Percentiles rank a stretch among this genome's conserved stretches.
Evolutionary conservation across 1,139 yeast species (phyloP).

Genomic region (Debaryomyces psychrophilus): DNA sequence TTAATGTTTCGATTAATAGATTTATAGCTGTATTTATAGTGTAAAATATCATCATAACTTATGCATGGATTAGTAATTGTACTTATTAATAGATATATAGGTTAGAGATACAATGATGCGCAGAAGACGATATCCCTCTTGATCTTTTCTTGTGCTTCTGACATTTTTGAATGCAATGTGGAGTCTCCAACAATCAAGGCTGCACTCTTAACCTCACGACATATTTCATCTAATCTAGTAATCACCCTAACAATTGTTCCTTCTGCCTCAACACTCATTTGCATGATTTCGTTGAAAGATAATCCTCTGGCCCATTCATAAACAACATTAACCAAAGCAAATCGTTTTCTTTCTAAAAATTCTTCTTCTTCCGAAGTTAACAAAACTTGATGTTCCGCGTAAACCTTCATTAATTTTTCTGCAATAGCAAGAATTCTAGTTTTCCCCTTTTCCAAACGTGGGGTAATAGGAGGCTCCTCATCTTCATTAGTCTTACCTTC

Average conservation of each 20-base stretch:
- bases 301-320: constrained; percentile 98
- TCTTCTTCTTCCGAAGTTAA: constrained; percentile 85
- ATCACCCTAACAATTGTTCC: constrained; percentile 98
- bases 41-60: not conserved
- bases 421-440: constrained; percentile 71
- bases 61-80: too few species aligned
- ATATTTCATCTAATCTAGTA: constrained; percentile 89
- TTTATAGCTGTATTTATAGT: constrained; percentile 5
- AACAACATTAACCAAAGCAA: constrained; percentile 89
- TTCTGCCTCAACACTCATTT: constrained; percentile 85
- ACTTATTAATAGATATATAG: not conserved
- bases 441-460: constrained; percentile 81
- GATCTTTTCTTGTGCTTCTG: constrained; percentile 89
- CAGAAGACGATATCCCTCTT: constrained; percentile 97
- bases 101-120: constrained; percentile 82
- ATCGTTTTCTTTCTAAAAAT: constrained; percentile 79
- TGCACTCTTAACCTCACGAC: constrained; percentile 93
- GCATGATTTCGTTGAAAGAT: constrained; percentile 88
- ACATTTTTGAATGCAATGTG: constrained; percentile 82
- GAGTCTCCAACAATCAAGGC: constrained; percentile 95
- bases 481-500: constrained; percentile 77
- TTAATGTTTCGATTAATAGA: constrained; percentile 2
- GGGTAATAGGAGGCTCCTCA: constrained; percentile 69
- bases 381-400: constrained; percentile 67
- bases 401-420: constrained; percentile 61